Evolutionary conservation across 2,329 filamentous ascomycete genomes (phyloP).

Genomic region (Aspergillus brasiliensis): DNA sequence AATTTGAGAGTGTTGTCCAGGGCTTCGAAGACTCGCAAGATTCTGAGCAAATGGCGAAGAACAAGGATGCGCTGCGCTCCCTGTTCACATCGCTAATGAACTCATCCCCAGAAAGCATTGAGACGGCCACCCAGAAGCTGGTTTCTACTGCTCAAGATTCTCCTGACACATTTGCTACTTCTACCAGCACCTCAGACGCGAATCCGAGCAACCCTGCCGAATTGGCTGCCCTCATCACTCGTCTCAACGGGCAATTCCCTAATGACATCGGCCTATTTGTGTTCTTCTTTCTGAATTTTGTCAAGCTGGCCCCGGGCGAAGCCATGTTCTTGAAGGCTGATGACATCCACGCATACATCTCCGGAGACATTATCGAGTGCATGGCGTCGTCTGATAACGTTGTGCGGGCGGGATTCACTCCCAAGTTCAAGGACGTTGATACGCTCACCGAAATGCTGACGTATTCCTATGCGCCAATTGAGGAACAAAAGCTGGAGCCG

Average conservation of each 20-base stretch:
- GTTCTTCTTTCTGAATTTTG: slow-evolving; percentile 95
- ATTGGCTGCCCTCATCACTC: slow-evolving; percentile 73
- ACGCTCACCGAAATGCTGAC: slow-evolving; percentile 90
- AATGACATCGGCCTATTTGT: slow-evolving; percentile 91
- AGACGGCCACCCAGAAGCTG: slow-evolving; percentile 67
- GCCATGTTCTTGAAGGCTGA: slow-evolving; percentile 95
- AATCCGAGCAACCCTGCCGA: slow-evolving; percentile 53
- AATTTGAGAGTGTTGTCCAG: slow-evolving; percentile 59
- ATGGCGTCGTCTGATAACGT: slow-evolving; percentile 99
- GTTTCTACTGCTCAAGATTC: slow-evolving; percentile 70
- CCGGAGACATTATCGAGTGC: slow-evolving; percentile 89
- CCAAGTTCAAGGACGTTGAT: slow-evolving; percentile 95
- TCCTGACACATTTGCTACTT: slow-evolving; percentile 70
- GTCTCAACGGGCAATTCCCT: slow-evolving; percentile 82
- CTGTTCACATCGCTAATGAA: slow-evolving; percentile 82
- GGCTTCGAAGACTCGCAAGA: slow-evolving; percentile 57
- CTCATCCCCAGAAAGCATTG: slow-evolving; percentile 66
- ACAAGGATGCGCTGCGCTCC: slow-evolving; percentile 76
- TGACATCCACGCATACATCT: slow-evolving; percentile 89
- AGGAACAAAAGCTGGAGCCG: slow-evolving; percentile 90
- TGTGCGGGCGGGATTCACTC: slow-evolving; percentile 93
- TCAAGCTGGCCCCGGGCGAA: slow-evolving; percentile 83
- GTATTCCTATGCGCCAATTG: slow-evolving; percentile 92
- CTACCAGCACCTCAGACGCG: slow-evolving; percentile 34
- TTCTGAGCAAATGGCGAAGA: slow-evolving; percentile 53